Percentiles rank a stretch among this genome's conserved stretches.
Conservation (phyloP, 371 early-diverging fungal genomes). For the Sanchytrium tribonematis region DNA sequence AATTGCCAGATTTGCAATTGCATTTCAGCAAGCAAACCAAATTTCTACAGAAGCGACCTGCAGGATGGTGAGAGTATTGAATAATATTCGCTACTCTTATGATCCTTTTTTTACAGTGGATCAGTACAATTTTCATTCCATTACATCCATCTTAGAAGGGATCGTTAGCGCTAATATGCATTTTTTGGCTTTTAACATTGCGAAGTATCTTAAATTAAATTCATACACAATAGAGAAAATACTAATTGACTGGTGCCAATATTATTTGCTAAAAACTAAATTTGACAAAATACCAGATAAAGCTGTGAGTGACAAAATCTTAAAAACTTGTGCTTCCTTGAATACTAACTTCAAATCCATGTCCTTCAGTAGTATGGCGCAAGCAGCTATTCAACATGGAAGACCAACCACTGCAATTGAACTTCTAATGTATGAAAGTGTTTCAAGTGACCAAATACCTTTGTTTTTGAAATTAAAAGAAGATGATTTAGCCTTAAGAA, state of each 20-base stretch:
- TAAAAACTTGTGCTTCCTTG: not conserved
- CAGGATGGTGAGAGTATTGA: not conserved
- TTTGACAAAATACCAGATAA: not conserved
- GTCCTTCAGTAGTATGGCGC: not conserved
- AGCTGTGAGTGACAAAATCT: not conserved
- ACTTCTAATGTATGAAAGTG: not conserved
- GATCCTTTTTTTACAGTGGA: not conserved
- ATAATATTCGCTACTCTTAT: not conserved
- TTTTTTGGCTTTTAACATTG: not conserved
- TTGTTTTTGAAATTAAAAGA: not conserved
- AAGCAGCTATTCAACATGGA: not conserved
- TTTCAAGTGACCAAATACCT: not conserved
- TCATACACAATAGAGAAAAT: not conserved
- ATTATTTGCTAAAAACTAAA: not conserved
- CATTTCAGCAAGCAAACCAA: not conserved
- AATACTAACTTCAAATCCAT: not conserved
- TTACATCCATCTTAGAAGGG: not conserved
- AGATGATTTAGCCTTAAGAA: not conserved
- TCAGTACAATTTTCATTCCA: not conserved
- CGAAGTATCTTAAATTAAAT: not conserved
- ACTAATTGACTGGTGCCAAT: not conserved
- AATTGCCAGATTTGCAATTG: not conserved
- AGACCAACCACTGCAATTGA: not conserved
- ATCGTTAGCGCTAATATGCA: not conserved
- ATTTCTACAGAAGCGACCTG: not conserved